Evolutionary conservation across 1,284 basidiomycete species (phyloP).

Genomic region (Cutaneotrichosporon mucoides): DNA sequence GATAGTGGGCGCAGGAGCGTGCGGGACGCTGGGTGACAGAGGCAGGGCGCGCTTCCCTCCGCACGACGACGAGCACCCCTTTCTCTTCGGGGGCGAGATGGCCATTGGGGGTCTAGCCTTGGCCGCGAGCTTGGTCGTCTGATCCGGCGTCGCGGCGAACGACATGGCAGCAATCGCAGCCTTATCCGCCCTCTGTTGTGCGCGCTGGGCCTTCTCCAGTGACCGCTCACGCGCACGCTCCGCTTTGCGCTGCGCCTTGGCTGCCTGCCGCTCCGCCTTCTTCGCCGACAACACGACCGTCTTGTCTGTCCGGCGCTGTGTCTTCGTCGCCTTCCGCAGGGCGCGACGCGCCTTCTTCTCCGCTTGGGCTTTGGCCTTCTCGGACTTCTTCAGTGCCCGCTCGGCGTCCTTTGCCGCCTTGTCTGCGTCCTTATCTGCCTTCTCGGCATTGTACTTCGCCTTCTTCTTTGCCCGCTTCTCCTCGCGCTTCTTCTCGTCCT

Average conservation of each 20-base stretch:
- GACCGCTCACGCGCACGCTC: background rate
- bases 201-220: slow-evolving; percentile 4
- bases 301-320: slow-evolving; percentile 1
- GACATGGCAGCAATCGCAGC: background rate
- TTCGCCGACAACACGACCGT: background rate
- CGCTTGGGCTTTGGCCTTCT: slow-evolving; percentile 6
- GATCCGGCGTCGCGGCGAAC: background rate
- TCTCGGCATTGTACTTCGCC: too few relatives aligned
- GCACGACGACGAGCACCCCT: too few relatives aligned
- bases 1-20: too few relatives aligned
- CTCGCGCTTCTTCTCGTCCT: background rate
- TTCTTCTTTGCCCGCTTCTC: background rate
- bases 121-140: too few relatives aligned
- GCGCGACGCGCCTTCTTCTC: slow-evolving; percentile 12
- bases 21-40: too few relatives aligned
- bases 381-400: background rate
- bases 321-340: slow-evolving; percentile 3
- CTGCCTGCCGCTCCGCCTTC: slow-evolving; percentile 2
- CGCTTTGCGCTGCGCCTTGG: slow-evolving; percentile 1
- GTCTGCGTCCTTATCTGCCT: background rate
- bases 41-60: too few relatives aligned
- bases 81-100: too few relatives aligned
- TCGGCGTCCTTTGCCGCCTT: background rate
- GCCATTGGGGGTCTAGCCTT: too few relatives aligned
- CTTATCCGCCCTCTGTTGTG: background rate